A percentile compares a stretch with the other conserved stretches of the same genome.
phyloP scores from a whole-genome alignment of 208 protist species.

The Leishmania martiniquensis region DNA sequence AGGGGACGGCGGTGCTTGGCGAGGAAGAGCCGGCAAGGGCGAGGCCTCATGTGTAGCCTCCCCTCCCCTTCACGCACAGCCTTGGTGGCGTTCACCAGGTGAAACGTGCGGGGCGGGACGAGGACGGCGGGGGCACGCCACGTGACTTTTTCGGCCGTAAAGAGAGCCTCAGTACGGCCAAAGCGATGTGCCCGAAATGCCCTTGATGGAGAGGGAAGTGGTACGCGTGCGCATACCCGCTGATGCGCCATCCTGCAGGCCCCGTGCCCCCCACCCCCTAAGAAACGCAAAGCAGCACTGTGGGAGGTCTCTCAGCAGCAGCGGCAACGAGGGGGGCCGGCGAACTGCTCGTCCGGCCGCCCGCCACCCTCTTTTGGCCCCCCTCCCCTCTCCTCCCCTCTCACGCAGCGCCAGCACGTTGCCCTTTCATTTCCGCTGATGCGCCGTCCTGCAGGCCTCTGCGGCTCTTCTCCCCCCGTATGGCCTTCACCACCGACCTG shows the following conservation, averaged over 20 bases:
- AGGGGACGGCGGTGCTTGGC: not conserved
- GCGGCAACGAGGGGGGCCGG: not conserved
- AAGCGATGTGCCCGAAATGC: too few relatives aligned
- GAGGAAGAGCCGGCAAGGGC: constrained; percentile 6
- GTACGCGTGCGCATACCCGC: not conserved
- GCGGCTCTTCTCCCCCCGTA: too few relatives aligned
- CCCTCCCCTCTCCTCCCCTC: not conserved
- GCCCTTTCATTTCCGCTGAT: not conserved
- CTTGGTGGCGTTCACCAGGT: not conserved
- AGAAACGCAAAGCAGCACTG: not conserved
- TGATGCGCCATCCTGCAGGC: too few relatives aligned
- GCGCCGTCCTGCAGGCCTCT: not conserved
- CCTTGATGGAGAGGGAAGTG: not conserved
- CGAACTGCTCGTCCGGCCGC: not conserved
- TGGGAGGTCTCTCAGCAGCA: not conserved
- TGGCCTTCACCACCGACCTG: not conserved
- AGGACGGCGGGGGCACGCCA: too few relatives aligned
- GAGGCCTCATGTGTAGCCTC: not conserved
- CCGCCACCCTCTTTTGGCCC: too few relatives aligned
- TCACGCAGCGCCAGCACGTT: not conserved
- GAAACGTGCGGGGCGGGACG: not conserved
- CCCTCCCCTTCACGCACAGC: not conserved
- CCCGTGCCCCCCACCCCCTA: too few relatives aligned
- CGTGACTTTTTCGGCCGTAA: too few relatives aligned
- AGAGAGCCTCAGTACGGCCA: too few relatives aligned